Conservation (phyloP, 345 rosid species). For the Turnera subulata region DNA sequence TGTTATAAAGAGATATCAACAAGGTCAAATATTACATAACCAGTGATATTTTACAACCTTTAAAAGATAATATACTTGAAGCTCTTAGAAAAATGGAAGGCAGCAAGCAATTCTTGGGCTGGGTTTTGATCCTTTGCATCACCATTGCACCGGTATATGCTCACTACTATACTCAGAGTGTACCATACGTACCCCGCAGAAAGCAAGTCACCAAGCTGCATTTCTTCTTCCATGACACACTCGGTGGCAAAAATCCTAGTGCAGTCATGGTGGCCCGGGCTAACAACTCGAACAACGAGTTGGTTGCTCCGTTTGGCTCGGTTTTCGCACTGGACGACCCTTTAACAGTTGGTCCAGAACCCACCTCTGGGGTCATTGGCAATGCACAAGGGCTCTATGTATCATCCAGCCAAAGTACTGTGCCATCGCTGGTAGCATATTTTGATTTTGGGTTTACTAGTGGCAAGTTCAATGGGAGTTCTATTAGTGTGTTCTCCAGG, state of each 20-base stretch:
- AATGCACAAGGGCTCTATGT: slow-evolving; percentile 43
- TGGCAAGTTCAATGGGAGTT: slow-evolving; percentile 43
- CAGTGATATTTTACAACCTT: too few relatives aligned
- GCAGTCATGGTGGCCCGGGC: slow-evolving; percentile 14
- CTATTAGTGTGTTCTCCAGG: slow-evolving; percentile 33
- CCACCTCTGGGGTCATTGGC: slow-evolving; percentile 26
- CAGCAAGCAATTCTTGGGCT: background rate
- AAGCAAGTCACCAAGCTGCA: slow-evolving; percentile 19
- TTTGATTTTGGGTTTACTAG: slow-evolving; percentile 38
- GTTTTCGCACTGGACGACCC: slow-evolving; percentile 43
- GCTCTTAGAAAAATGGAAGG: background rate
- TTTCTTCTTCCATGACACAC: slow-evolving; percentile 16
- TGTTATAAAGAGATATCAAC: too few relatives aligned
- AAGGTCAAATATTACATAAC: too few relatives aligned
- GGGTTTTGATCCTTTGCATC: slow-evolving; percentile 7
- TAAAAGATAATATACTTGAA: background rate
- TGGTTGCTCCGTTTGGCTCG: slow-evolving; percentile 28
- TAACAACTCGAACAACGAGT: background rate
- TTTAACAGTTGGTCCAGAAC: slow-evolving; percentile 35
- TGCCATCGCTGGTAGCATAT: slow-evolving; percentile 26
- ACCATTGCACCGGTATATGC: background rate
- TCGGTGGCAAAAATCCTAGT: slow-evolving; percentile 8
- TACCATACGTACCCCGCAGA: background rate
- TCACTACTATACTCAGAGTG: slow-evolving; percentile 9
- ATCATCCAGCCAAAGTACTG: slow-evolving; percentile 20